Evolutionary conservation across 2,329 filamentous ascomycete species (phyloP).

Genomic region (Ciborinia camelliae): DNA sequence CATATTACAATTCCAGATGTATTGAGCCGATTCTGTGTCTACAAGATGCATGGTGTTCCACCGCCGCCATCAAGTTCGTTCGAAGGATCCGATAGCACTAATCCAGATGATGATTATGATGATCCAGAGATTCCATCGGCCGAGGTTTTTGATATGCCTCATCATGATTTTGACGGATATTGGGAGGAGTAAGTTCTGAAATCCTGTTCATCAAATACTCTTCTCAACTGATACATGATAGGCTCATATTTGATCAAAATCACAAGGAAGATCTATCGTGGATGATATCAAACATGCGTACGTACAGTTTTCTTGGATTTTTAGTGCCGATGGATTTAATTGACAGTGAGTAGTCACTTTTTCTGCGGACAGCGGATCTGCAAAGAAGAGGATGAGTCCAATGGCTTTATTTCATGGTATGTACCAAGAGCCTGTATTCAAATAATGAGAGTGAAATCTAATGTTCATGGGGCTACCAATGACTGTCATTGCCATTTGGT

Average conservation of each 20-base stretch:
- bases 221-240: conserved; percentile 20
- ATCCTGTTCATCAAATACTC: not conserved
- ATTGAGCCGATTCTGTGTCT: conserved; percentile 1
- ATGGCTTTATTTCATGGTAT: conserved; percentile 89
- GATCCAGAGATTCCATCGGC: conserved; percentile 25
- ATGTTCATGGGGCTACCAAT: not conserved
- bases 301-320: not conserved
- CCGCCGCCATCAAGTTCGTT: not conserved
- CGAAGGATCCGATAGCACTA: not conserved
- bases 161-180: conserved; percentile 27
- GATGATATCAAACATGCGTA: conserved; percentile 35
- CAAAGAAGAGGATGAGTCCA: conserved; percentile 88
- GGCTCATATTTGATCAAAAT: conserved; percentile 35
- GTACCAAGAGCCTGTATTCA: not conserved
- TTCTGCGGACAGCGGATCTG: conserved; percentile 43
- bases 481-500: not conserved
- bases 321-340: not conserved
- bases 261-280: conserved; percentile 33
- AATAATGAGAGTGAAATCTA: not conserved
- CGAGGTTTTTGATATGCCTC: conserved; percentile 31
- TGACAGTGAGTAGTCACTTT: conserved; percentile 26
- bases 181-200: conserved; percentile 32
- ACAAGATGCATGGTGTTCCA: conserved; percentile 4
- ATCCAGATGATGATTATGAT: not conserved
- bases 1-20: not conserved